Percentiles rank a stretch among this genome's conserved stretches.
These are phyloP conservation scores for Diospyros kaki DNA, from an alignment of 148 eudicot genomes.

Conservation along the genomic window DNA sequence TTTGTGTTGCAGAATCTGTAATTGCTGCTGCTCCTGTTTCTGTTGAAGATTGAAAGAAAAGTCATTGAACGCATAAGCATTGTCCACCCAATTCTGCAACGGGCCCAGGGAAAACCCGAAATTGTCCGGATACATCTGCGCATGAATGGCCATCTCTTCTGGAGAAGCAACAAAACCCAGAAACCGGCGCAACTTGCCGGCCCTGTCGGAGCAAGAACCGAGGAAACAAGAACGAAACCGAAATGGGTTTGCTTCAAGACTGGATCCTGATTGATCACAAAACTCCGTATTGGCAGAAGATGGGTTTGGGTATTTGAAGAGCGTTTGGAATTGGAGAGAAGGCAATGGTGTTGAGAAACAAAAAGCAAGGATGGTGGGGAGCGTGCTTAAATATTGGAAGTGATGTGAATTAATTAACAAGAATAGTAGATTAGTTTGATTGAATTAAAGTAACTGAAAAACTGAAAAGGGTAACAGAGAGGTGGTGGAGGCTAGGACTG, in stretches of 20 bases:
- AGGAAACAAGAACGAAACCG: constrained; percentile 5
- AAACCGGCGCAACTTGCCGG: neutral
- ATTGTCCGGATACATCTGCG: constrained; percentile 45
- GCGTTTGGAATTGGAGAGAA: constrained; percentile 1
- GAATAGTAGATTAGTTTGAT: neutral
- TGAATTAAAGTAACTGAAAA: constrained; percentile 12
- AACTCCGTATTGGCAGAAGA: neutral
- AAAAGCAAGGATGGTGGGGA: constrained; percentile 12
- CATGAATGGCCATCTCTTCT: constrained; percentile 43
- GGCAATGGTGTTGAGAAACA: constrained; percentile 3
- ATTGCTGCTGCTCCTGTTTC: constrained; percentile 12
- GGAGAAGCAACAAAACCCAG: too few relatives aligned
- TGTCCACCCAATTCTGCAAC: constrained; percentile 23
- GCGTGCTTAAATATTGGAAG: constrained; percentile 12
- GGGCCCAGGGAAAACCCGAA: constrained; percentile 34
- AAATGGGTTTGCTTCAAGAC: constrained; percentile 13
- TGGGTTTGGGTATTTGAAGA: neutral
- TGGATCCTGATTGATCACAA: neutral
- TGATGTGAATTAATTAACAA: neutral
- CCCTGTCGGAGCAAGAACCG: neutral
- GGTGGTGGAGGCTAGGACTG: constrained; percentile 2
- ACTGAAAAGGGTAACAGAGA: constrained; percentile 11
- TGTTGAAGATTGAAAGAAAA: constrained; percentile 23
- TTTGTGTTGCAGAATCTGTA: constrained; percentile 16
- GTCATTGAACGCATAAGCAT: constrained; percentile 25